A percentile compares a stretch with the other conserved stretches of the same genome.
Evolutionary conservation across 495 filamentous ascomycete genomes (phyloP).

Genomic region (Neurospora pannonica): DNA sequence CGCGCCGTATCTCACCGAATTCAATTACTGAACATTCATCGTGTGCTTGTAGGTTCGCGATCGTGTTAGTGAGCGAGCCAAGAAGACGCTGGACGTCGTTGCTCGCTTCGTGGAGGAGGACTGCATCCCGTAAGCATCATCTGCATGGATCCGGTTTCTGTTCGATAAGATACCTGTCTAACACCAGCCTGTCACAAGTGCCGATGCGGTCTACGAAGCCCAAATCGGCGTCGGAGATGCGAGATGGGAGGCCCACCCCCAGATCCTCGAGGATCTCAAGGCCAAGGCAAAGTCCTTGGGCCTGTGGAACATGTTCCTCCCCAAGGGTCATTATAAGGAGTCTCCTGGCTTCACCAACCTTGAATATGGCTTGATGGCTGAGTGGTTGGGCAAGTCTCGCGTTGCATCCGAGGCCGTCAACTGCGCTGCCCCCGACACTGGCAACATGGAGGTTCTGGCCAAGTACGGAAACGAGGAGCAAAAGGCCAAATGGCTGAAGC

Average conservation of each 20-base stretch:
- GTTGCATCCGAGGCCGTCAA: slow-evolving; percentile 82
- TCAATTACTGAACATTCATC: slow-evolving; percentile 17
- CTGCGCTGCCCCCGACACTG: slow-evolving; percentile 84
- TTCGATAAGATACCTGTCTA: slow-evolving; percentile 1
- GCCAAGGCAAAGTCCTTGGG: slow-evolving; percentile 72
- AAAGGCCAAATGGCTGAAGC: slow-evolving; percentile 77
- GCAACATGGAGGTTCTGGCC: slow-evolving; percentile 92
- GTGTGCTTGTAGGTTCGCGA: slow-evolving; percentile 31
- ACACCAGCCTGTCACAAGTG: slow-evolving; percentile 25
- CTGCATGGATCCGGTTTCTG: slow-evolving; percentile 10
- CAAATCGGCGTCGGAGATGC: slow-evolving; percentile 66
- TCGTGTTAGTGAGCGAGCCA: slow-evolving; percentile 71
- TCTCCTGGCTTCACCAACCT: slow-evolving; percentile 86
- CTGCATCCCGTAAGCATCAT: slow-evolving; percentile 59
- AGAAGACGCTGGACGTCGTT: slow-evolving; percentile 58
- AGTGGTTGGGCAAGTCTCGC: slow-evolving; percentile 72
- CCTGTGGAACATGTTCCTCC: slow-evolving; percentile 97
- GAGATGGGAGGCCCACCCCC: slow-evolving; percentile 68
- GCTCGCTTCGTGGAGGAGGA: slow-evolving; percentile 96
- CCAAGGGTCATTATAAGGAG: slow-evolving; percentile 88
- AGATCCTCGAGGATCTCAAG: slow-evolving; percentile 83
- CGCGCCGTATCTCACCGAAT: neutral
- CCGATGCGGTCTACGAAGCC: slow-evolving; percentile 66
- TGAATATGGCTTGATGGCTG: slow-evolving; percentile 90
- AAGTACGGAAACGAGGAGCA: slow-evolving; percentile 89